Conservation (phyloP, 352 stramenopile genomes). For the Globisporangium spiculum region DNA sequence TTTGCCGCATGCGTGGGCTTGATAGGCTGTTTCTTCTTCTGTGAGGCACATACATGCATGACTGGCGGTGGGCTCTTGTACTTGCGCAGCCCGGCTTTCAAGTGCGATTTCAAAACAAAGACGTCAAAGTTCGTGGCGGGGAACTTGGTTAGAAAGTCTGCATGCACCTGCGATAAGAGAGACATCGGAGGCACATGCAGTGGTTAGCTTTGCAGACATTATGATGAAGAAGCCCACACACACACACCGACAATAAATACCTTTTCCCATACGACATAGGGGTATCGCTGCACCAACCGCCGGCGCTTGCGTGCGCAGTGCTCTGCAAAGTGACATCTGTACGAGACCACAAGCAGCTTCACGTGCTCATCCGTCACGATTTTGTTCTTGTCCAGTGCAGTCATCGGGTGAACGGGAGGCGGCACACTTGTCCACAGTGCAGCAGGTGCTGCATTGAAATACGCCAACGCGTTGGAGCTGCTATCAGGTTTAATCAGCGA, state of each 20-base stretch:
- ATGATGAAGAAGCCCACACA: not conserved
- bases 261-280: slow-evolving; percentile 1
- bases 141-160: not conserved
- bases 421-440: not conserved
- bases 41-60: no score
- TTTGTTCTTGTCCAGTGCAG: not conserved
- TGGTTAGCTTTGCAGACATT: no score
- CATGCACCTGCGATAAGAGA: not conserved
- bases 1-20: no score
- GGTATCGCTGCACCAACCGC: not conserved
- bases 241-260: not conserved
- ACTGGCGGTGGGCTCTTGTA: no score
- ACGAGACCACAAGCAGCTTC: not conserved
- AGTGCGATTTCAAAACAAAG: not conserved
- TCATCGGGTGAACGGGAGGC: no score
- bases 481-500: no score
- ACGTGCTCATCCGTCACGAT: not conserved
- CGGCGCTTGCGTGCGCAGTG: not conserved
- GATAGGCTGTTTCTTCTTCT: no score
- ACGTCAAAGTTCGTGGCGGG: not conserved
- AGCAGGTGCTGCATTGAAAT: not conserved
- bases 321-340: not conserved
- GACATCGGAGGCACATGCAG: no score
- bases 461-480: no score
- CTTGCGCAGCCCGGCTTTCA: no score